These are phyloP conservation scores for Boletus bicolor DNA, from an alignment of 768 basidiomycete genomes.

Conservation along the genomic window DNA sequence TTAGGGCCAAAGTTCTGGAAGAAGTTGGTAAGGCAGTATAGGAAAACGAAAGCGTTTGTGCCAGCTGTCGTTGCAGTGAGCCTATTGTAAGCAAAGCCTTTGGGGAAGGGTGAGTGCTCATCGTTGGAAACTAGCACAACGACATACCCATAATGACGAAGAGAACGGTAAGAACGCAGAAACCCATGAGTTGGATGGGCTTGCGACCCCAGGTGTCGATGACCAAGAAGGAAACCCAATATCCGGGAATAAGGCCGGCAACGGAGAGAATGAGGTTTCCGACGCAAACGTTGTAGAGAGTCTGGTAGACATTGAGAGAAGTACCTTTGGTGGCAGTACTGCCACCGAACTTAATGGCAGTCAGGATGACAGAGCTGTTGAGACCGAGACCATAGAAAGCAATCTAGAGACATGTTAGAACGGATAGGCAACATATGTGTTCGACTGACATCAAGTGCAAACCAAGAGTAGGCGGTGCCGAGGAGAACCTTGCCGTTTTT, in stretches of 20 bases:
- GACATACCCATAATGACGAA: slow-evolving; percentile 67
- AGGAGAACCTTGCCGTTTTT: slow-evolving; percentile 76
- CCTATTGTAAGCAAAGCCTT: slow-evolving; percentile 66
- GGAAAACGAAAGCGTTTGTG: slow-evolving; percentile 67
- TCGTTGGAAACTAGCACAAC: neutral
- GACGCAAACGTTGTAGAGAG: slow-evolving; percentile 60
- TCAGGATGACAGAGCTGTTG: slow-evolving; percentile 74
- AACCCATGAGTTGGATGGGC: slow-evolving; percentile 79
- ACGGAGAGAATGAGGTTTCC: slow-evolving; percentile 76
- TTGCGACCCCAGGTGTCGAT: slow-evolving; percentile 82
- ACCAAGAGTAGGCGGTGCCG: slow-evolving; percentile 82
- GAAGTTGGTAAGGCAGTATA: slow-evolving; percentile 85
- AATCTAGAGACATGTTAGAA: slow-evolving; percentile 43
- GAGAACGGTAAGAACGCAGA: slow-evolving; percentile 59
- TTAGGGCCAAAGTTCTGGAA: slow-evolving; percentile 90
- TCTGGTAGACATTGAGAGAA: slow-evolving; percentile 46
- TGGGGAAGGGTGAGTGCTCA: slow-evolving; percentile 3
- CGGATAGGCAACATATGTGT: neutral
- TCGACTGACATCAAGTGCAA: slow-evolving; percentile 70
- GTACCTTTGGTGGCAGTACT: slow-evolving; percentile 30
- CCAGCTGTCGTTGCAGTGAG: slow-evolving; percentile 41
- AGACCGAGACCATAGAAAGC: slow-evolving; percentile 89
- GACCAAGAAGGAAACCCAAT: slow-evolving; percentile 53
- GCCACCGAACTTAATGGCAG: slow-evolving; percentile 63
- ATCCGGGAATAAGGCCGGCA: slow-evolving; percentile 82